Percentiles rank a stretch among this genome's conserved stretches.
phyloP scores from a whole-genome alignment of 352 stramenopile species.

The Globisporangium perplexum region DNA sequence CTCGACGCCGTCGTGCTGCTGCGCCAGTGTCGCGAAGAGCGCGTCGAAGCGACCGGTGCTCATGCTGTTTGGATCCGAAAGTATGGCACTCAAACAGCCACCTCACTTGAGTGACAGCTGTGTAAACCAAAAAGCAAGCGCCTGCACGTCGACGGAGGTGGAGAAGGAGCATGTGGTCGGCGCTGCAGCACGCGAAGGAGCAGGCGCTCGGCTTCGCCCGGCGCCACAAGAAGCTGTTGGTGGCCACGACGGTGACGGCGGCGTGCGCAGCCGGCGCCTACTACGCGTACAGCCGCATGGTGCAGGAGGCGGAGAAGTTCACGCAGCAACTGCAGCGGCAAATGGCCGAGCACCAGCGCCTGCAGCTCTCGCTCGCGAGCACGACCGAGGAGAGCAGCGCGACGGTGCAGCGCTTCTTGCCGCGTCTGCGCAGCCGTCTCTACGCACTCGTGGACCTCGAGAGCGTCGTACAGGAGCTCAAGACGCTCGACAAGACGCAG shows the following conservation, averaged over 20 bases:
- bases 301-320: slow-evolving; percentile 65
- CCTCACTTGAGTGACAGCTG: background rate
- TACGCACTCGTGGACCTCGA: slow-evolving; percentile 65
- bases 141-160: slow-evolving; percentile 1
- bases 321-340: slow-evolving; percentile 60
- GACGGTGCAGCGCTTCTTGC: slow-evolving; percentile 71
- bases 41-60: slow-evolving; percentile 42
- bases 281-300: slow-evolving; percentile 60
- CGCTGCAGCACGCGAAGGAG: slow-evolving; percentile 44
- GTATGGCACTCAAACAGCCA: background rate
- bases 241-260: slow-evolving; percentile 38
- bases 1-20: slow-evolving; percentile 94
- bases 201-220: slow-evolving; percentile 54
- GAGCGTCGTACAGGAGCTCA: slow-evolving; percentile 65
- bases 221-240: slow-evolving; percentile 61
- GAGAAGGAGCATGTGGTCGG: slow-evolving; percentile 54
- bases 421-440: slow-evolving; percentile 51
- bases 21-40: slow-evolving; percentile 93
- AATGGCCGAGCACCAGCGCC: slow-evolving; percentile 70
- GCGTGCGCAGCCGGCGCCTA: slow-evolving; percentile 53
- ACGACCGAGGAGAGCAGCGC: slow-evolving; percentile 74
- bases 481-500: slow-evolving; percentile 62
- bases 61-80: too few species aligned
- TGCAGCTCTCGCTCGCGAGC: slow-evolving; percentile 60
- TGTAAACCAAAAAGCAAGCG: background rate